Evolutionary conservation across 306 rosid species (phyloP).

Genomic region (Nissolia schottii): DNA sequence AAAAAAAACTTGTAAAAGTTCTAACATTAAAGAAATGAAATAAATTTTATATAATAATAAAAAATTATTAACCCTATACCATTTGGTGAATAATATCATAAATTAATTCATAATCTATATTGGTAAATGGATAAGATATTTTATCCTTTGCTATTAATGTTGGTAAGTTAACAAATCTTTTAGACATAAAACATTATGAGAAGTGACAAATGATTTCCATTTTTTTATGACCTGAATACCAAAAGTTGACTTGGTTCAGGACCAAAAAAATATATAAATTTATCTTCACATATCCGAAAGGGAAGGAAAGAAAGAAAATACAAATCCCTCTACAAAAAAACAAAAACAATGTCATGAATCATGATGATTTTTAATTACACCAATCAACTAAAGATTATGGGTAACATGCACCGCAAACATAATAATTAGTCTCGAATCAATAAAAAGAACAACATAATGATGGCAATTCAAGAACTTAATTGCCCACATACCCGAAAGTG

Average conservation of each 20-base stretch:
- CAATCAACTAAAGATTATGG: conserved; percentile 23
- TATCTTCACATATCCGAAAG: background rate
- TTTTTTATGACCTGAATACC: too few relatives aligned
- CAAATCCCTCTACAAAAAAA: background rate
- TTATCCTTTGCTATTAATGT: too few relatives aligned
- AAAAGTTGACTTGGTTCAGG: background rate
- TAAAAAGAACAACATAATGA: conserved; percentile 25
- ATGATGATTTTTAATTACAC: conserved; percentile 11
- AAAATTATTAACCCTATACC: too few relatives aligned
- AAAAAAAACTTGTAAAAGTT: too few relatives aligned
- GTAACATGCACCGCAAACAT: conserved; percentile 21
- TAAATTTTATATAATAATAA: too few relatives aligned
- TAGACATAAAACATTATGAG: too few relatives aligned
- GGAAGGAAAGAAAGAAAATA: background rate
- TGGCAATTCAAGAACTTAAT: background rate
- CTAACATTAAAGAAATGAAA: too few relatives aligned
- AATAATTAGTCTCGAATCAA: conserved; percentile 31
- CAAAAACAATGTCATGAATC: background rate
- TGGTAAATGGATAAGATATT: too few relatives aligned
- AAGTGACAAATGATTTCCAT: background rate
- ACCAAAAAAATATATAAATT: background rate
- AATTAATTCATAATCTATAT: too few relatives aligned
- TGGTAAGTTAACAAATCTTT: too few relatives aligned
- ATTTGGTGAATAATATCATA: too few relatives aligned
- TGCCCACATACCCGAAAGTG: background rate